phyloP scores from a whole-genome alignment of 164 flowering plant genomes.

The Magnolia kwangsiensis region DNA sequence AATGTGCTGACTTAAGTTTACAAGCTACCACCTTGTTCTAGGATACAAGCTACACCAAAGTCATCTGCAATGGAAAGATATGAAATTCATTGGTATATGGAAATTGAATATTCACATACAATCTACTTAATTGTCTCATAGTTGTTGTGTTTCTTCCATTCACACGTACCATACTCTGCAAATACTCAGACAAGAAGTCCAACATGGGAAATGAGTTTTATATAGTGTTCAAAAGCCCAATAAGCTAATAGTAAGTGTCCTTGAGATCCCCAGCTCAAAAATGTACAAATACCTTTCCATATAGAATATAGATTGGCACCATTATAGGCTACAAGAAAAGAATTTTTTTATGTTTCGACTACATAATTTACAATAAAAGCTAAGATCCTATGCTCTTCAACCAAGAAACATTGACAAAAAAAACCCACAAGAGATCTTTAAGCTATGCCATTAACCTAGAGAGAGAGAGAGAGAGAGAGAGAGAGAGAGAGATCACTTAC shows the following conservation, averaged over 20 bases:
- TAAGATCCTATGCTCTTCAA: not conserved
- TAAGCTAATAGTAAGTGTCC: not conserved
- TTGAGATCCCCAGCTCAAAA: slow-evolving; percentile 12
- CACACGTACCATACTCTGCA: slow-evolving; percentile 1
- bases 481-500: not conserved
- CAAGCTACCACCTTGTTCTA: not conserved
- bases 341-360: not conserved
- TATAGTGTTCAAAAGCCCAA: not conserved
- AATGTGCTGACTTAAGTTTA: too few relatives aligned
- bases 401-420: not conserved
- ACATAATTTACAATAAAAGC: not conserved
- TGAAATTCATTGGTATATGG: not conserved
- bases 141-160: not conserved
- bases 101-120: not conserved
- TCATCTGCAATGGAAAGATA: not conserved
- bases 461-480: not conserved
- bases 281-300: slow-evolving; percentile 2
- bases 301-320: slow-evolving; percentile 9
- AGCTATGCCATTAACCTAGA: not conserved
- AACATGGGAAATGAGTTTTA: not conserved
- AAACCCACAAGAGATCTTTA: not conserved
- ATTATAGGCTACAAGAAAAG: slow-evolving; percentile 8
- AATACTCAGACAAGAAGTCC: not conserved
- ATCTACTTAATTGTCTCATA: not conserved
- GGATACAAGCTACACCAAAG: not conserved